Evolutionary conservation across 2,329 filamentous ascomycete genomes (phyloP), one percentile per base, ranked within the genome.

Genomic region (Aspergillus novoparasiticus): DNA sequence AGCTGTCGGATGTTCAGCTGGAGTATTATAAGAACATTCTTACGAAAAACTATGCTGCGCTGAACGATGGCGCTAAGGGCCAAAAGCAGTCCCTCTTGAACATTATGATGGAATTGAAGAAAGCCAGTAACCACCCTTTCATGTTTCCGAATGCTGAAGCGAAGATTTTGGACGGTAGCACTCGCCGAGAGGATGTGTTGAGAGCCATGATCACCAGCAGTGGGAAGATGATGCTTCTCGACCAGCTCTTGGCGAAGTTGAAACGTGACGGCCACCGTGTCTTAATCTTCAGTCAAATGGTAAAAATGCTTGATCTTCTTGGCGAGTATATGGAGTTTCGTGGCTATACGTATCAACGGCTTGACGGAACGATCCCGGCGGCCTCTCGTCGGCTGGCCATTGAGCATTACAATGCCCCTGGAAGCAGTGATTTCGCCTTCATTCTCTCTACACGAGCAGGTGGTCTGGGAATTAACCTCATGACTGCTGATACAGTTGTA

Each of bases 51-150:
- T 99, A 99, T 73, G 89, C 93, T 34, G 95, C 94, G 3, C 85
- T 99, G 36, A 97, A 96, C 71, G 92, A 97, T 73, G 94, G 93
- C 53, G 89, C 90, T 51, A 92, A 88, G 64, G 95, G 94, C 6
- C 92, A 96, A 77, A 98, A 97, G 79, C 94, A 96, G 69, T 98
- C 94, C 0, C 82, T 99, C 16, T 83, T 99, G 67, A 99, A 99
- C 79, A 95, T 99, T 76, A 97, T 99, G 88, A 99, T 99, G 95
- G 95, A 99, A 78, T 80, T 99, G 73, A 99, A 99, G 83, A 99
- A 99, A 79, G 93, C 95, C 76, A 98, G 94, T 81, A 99, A 99
- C 73, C 95, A 99, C 75, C 94, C 95, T 1, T 96, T 97, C 81
- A 96, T 99, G 90, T 98, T 99, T 71, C 90, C 92, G 2, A 94